Conservation (phyloP, 257 asterid species). For the Nicotiana attenuata region DNA sequence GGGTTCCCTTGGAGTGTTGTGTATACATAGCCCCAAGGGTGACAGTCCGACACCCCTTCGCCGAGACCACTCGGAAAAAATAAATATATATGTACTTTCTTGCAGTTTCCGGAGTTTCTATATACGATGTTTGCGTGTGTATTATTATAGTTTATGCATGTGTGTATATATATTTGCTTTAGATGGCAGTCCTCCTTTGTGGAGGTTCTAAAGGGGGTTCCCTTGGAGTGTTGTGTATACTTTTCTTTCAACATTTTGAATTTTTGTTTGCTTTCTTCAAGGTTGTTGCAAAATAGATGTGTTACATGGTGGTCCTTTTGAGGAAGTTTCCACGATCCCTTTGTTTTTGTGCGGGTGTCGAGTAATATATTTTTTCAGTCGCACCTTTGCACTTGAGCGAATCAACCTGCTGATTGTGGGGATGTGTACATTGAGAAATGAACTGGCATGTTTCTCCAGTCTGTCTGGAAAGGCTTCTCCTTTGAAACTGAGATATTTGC, state of each 20-base stretch:
- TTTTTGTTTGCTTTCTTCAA: not conserved
- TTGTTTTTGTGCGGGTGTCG: not conserved
- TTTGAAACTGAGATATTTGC: not conserved
- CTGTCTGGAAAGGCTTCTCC: not conserved
- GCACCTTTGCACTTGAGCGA: not conserved
- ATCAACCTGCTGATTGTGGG: not conserved
- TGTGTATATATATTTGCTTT: not conserved
- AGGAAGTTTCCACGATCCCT: not conserved
- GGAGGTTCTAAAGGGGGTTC: not conserved
- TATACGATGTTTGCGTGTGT: not conserved
- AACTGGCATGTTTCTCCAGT: not conserved
- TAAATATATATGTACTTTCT: too few species aligned
- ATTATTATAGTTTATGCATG: not conserved
- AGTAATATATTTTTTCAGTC: not conserved
- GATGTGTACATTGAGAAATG: not conserved
- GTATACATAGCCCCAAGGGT: not conserved
- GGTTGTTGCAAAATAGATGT: not conserved
- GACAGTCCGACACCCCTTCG: too few species aligned
- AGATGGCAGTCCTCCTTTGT: not conserved
- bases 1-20: not conserved
- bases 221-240: not conserved
- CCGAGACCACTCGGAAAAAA: too few species aligned
- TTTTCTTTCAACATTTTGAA: not conserved
- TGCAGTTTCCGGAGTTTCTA: not conserved
- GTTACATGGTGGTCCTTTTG: not conserved